Evolutionary conservation across 176 grass and related monocot genomes (phyloP).

Genomic region (Carex kokanica): DNA sequence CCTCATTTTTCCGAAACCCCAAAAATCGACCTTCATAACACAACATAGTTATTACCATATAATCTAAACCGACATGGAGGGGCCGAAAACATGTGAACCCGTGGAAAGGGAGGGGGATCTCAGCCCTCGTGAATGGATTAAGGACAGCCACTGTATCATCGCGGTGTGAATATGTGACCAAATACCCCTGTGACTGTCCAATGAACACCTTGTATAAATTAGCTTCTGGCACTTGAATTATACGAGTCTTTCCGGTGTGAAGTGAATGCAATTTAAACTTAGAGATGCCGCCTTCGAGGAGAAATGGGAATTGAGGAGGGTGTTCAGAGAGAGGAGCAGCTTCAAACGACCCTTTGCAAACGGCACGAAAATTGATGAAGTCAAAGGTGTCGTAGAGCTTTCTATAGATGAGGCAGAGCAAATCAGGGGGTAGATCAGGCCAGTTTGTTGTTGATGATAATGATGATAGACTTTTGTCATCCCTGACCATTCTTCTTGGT

Average conservation of each 20-base stretch:
- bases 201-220: not conserved
- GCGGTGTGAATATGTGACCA: not conserved
- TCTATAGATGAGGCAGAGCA: not conserved
- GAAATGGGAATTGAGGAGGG: not conserved
- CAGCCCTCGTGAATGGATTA: not conserved
- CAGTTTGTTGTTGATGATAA: not conserved
- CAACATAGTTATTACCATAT: no score
- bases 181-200: not conserved
- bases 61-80: not conserved
- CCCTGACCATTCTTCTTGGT: not conserved
- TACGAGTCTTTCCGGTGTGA: not conserved
- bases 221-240: not conserved
- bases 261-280: not conserved
- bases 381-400: not conserved
- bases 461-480: not conserved
- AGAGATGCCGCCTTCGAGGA: not conserved
- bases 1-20: not conserved
- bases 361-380: not conserved
- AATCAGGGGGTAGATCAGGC: not conserved
- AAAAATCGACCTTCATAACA: not conserved
- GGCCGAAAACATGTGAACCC: no score
- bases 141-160: not conserved
- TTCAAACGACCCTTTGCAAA: not conserved
- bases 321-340: not conserved
- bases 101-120: not conserved